Conservation (phyloP, 176 grass and related monocot genomes). For the Musa beccarii region DNA sequence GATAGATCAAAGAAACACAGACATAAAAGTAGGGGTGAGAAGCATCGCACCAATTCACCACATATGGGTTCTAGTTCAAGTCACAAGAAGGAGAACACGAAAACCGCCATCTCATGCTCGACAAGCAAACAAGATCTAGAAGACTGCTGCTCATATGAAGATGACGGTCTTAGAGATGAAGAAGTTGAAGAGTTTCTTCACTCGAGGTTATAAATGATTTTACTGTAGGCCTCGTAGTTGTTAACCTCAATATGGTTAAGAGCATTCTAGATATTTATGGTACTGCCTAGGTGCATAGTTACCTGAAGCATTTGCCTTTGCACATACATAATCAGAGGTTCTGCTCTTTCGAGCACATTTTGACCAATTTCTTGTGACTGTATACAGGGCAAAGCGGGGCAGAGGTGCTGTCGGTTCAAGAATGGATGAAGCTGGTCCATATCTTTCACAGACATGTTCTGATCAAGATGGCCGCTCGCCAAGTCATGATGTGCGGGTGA, state of each 20-base stretch:
- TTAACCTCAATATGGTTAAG: neutral
- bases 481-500: conserved; percentile 27
- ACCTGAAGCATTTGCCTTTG: too few relatives aligned
- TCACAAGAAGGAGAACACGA: conserved; percentile 28
- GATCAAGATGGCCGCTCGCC: conserved; percentile 4
- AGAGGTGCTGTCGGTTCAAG: conserved; percentile 70
- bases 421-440: conserved; percentile 79
- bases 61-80: conserved; percentile 34
- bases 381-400: conserved; percentile 53
- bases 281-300: too few relatives aligned
- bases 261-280: neutral
- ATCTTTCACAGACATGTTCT: conserved; percentile 16
- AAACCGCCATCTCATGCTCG: conserved; percentile 20
- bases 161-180: conserved; percentile 45
- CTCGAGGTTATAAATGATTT: conserved; percentile 45
- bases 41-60: conserved; percentile 30
- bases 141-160: conserved; percentile 33
- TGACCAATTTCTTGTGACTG: neutral
- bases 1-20: conserved; percentile 19
- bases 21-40: conserved; percentile 6
- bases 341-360: too few relatives aligned
- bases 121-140: conserved; percentile 12
- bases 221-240: neutral
- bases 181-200: conserved; percentile 80
- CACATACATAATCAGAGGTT: too few relatives aligned